Evolutionary conservation across 495 filamentous ascomycete genomes (phyloP), one percentile per base, ranked within the genome.

Genomic region (Durotheca rogersii): DNA sequence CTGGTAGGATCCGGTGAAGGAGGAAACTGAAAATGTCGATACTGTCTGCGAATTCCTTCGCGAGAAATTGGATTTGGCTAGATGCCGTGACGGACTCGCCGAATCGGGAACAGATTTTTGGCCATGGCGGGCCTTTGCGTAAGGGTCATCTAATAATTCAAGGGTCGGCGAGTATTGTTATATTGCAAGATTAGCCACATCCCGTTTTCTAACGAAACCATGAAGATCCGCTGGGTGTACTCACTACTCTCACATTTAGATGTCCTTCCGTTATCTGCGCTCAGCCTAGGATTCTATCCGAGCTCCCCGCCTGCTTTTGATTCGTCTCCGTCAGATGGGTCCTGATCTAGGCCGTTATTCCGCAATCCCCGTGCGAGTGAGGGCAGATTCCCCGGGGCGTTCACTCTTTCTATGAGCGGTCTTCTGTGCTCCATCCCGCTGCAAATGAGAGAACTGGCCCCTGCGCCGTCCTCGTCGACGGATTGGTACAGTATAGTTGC

Each of bases 241-340:
- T 58, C 23, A 68, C 67, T 47, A n/a, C 45, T 47, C 7, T 36
- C 41, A 36, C 42, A 18, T 43, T 73, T 66, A 38, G 72, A 71
- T 19, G 67, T 1, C 40, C 58, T 69, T 48, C 65, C 65, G 2
- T 63, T 58, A 32, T 69, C 63, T 4, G 66, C 53, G 12, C 71
- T 58, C 5, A 52, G 10, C 9, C 51, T 62, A 3, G 61, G 60
- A 48, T 64, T 53, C 55, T 64, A 62, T 14, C 57, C 58, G 39
- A 50, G 40, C 9, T 21, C 18, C 36, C 14, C 53, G 41, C 32
- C 6, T 33, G 21, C n/a, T n/a, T n/a, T n/a, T n/a, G n/a, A n/a
- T n/a, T n/a, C n/a, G n/a, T n/a, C n/a, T 47, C 30, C 23, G 43
- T 38, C 52, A 60, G 51, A 40, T 10, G 19, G 23, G 11, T 17